Evolutionary conservation across 495 filamentous ascomycete genomes (phyloP).

Genomic region (Chaetomidium leptoderma): DNA sequence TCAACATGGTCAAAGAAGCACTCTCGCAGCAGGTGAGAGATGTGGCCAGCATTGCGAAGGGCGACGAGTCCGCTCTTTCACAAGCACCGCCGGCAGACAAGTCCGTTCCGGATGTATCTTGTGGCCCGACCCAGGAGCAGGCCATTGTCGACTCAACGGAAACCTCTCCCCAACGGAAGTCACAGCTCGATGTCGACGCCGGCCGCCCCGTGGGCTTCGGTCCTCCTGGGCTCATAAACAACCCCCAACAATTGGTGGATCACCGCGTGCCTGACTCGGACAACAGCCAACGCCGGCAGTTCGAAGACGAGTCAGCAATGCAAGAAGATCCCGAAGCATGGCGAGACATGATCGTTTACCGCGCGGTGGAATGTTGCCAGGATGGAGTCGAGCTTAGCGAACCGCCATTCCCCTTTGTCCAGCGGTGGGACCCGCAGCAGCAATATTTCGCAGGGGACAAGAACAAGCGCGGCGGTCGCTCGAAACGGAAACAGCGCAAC

Average conservation of each 20-base stretch:
- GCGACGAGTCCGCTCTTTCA: no score
- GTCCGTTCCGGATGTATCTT: not conserved
- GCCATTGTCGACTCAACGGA: not conserved
- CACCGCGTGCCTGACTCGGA: not conserved
- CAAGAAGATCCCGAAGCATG: constrained; percentile 52
- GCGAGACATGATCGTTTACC: constrained; percentile 65
- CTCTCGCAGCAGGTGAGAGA: not conserved
- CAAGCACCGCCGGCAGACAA: no score
- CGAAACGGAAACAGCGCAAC: constrained; percentile 40
- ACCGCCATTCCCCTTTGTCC: constrained; percentile 85
- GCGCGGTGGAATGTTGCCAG: constrained; percentile 77
- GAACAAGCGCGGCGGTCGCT: constrained; percentile 35
- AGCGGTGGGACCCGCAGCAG: constrained; percentile 81
- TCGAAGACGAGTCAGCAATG: not conserved
- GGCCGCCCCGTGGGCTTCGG: no score
- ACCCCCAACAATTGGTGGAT: not conserved
- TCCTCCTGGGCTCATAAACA: constrained; percentile 47
- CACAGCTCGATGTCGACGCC: no score
- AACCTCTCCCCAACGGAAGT: not conserved
- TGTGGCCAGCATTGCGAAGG: not conserved
- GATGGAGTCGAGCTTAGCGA: constrained; percentile 68
- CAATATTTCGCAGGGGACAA: constrained; percentile 36
- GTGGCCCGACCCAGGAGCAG: not conserved
- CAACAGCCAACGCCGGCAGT: constrained; percentile 9
- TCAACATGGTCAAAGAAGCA: not conserved